Evolutionary conservation across 306 rosid genomes (phyloP).

Genomic region (Cajanus cajan): DNA sequence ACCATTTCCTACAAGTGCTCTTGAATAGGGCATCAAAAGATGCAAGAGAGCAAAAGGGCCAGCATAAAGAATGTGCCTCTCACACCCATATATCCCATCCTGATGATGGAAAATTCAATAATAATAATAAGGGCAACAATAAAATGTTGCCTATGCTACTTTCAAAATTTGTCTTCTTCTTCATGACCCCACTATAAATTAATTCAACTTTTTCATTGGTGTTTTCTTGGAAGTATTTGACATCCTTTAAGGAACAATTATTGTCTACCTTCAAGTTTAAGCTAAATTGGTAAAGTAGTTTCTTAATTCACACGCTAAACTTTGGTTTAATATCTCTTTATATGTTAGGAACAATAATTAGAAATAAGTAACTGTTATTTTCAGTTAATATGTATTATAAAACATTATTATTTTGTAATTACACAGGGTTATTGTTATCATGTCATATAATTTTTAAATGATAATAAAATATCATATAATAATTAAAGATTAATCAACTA

Average conservation of each 20-base stretch:
- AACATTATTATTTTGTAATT: no score
- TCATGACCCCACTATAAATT: slow-evolving; percentile 2
- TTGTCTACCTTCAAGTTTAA: slow-evolving; percentile 11
- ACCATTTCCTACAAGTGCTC: slow-evolving; percentile 47
- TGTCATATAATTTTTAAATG: no score
- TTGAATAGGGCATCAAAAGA: slow-evolving; percentile 34
- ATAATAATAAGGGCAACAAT: neutral
- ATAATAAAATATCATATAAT: no score
- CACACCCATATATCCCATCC: slow-evolving; percentile 2
- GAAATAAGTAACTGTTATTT: no score
- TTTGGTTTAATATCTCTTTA: neutral
- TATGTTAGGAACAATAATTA: no score
- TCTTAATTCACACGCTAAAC: slow-evolving; percentile 11
- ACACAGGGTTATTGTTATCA: no score
- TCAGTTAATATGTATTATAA: no score
- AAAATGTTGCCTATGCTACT: neutral
- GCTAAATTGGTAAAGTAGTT: neutral
- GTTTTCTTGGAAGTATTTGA: neutral
- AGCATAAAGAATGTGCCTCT: slow-evolving; percentile 17
- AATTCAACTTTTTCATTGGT: slow-evolving; percentile 16
- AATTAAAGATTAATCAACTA: no score
- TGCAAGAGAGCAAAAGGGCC: slow-evolving; percentile 28
- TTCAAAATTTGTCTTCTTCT: slow-evolving; percentile 3
- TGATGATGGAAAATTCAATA: slow-evolving; percentile 33
- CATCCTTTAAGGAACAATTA: neutral